Evolutionary conservation across 805 yeast genomes (phyloP), one percentile per base, ranked within the genome.

Genomic region (Saturnispora serradocipensis): DNA sequence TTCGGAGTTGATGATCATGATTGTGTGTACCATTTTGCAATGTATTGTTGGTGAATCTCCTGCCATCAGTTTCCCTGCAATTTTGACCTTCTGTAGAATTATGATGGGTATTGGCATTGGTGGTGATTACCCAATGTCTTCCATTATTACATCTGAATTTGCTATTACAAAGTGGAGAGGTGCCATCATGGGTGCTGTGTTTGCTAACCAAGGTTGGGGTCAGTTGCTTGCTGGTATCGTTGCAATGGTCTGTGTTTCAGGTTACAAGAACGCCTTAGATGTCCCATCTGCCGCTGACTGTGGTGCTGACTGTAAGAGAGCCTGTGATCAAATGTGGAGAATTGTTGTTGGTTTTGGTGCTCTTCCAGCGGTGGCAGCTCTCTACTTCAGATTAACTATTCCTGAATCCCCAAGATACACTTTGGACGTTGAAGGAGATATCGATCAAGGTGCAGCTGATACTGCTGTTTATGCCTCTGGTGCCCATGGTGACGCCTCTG

Each of bases 81-180:
- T 87, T 49, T 74, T 89, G 55, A 71, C 83, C 11, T 82, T 84
- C 64, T 83, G 81, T 72, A 85, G 97, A 81, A 82, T 88, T 58
- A 64, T 88, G 56, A 84, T 83, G 88, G 97, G 97, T 76, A 84
- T 89, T 62, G 97, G 97, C 80, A 89, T 88, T 62, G 97, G 97
- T 74, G 97, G 96, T 76, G 97, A 88, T 73, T 88, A 88, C 69
- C 96, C 97, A 60, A 76, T 89, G 64, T 87, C 96, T 25, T 87
- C 96, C n/a, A 85, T 88, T 67, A 88, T 88, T 58, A 84, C 96
- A 11, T 84, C 96, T 51, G 97, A 88, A 74, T 88, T 88, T 64
- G 80, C 96, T 25, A 87, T 96, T 54, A 88, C 96, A 59, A 88
- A 86, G 70, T 88, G 96, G 95, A 86, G 97, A 82, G 97, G 97